Percentiles rank a stretch among this genome's conserved stretches.
Conservation (phyloP, 1,284 basidiomycete genomes). For the Boletus smithii region DNA sequence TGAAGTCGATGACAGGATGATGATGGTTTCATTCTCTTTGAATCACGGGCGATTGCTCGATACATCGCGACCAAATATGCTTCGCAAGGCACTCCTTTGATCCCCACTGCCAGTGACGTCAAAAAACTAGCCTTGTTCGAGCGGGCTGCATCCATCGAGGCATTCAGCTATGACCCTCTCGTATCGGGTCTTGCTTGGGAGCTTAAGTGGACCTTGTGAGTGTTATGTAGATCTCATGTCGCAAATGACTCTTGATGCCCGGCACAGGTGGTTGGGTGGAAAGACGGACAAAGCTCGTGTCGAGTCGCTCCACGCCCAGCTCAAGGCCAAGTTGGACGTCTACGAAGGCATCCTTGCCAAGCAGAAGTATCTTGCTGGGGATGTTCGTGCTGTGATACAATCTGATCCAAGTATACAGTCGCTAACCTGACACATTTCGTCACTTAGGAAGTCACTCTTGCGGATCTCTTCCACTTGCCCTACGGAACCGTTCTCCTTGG, state of each 20-base stretch:
- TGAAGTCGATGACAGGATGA: conserved; percentile 34
- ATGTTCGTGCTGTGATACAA: conserved; percentile 28
- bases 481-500: conserved; percentile 34
- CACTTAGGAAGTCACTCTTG: conserved; percentile 43
- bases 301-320: conserved; percentile 20
- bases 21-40: conserved; percentile 36
- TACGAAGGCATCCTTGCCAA: conserved; percentile 46
- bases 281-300: conserved; percentile 29
- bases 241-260: not conserved
- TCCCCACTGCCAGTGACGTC: conserved; percentile 31
- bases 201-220: conserved; percentile 18
- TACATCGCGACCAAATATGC: conserved; percentile 41
- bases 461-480: conserved; percentile 54
- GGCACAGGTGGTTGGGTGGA: conserved; percentile 14
- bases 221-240: not conserved
- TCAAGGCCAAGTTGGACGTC: conserved; percentile 37
- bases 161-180: conserved; percentile 38
- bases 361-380: conserved; percentile 44
- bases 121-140: conserved; percentile 41
- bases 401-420: not conserved
- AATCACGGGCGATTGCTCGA: conserved; percentile 44
- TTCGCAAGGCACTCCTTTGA: conserved; percentile 22
- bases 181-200: conserved; percentile 35
- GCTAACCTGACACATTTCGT: no score
- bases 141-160: conserved; percentile 42